These are phyloP conservation scores for Podospora bellae-mahoneyi DNA, from an alignment of 495 filamentous ascomycete genomes.

Conservation along the genomic window DNA sequence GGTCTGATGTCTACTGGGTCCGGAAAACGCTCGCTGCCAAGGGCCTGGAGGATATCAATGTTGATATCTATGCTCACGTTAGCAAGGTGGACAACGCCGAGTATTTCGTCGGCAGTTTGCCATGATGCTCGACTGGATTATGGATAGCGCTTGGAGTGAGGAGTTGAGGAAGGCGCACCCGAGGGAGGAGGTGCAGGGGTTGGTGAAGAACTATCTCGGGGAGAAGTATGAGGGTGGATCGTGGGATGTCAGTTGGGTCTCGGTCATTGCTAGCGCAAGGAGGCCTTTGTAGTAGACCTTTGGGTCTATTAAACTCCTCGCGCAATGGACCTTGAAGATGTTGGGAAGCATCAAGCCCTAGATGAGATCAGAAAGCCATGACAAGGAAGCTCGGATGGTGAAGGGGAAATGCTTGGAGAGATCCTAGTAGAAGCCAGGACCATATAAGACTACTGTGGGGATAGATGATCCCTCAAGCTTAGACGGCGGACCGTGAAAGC, in stretches of 20 bases:
- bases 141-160: conserved; percentile 37
- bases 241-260: conserved; percentile 39
- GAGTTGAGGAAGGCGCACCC: conserved; percentile 35
- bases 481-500: too few relatives aligned
- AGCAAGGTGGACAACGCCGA: conserved; percentile 31
- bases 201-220: conserved; percentile 35
- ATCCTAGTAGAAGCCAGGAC: too few relatives aligned
- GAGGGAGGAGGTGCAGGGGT: conserved; percentile 31
- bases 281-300: conserved; percentile 18
- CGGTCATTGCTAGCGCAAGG: conserved; percentile 34
- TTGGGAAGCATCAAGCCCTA: too few relatives aligned
- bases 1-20: conserved; percentile 40
- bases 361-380: too few relatives aligned
- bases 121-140: conserved; percentile 41
- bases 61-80: conserved; percentile 29
- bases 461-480: too few relatives aligned
- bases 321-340: too few relatives aligned
- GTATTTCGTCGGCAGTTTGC: conserved; percentile 29
- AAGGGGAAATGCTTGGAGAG: too few relatives aligned
- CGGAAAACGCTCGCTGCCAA: conserved; percentile 27
- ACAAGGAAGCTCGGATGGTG: too few relatives aligned
- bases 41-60: conserved; percentile 37
- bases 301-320: too few relatives aligned
- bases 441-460: too few relatives aligned
- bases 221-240: conserved; percentile 35